Conservation (phyloP, 805 yeast species). For the Cyberlindnera samutprakarnensis region DNA sequence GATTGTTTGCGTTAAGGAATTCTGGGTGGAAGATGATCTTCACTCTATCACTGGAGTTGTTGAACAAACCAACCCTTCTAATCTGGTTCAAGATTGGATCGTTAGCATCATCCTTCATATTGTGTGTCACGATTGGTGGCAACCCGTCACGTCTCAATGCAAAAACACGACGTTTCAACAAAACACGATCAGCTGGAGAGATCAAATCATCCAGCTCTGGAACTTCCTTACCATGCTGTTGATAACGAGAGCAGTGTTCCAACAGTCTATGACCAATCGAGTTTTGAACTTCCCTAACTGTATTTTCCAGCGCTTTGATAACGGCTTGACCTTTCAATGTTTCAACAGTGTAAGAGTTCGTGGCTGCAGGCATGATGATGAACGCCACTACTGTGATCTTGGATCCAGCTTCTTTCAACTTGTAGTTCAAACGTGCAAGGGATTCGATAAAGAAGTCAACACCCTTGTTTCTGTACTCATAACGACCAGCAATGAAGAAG, state of each 20-base stretch:
- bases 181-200: conserved; percentile 80
- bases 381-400: conserved; percentile 94
- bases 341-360: conserved; percentile 91
- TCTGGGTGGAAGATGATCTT: conserved; percentile 97
- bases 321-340: conserved; percentile 96
- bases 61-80: conserved; percentile 85
- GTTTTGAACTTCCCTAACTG: conserved; percentile 82
- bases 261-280: conserved; percentile 81
- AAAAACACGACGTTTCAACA: conserved; percentile 84
- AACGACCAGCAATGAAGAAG: conserved; percentile 95
- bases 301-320: conserved; percentile 79
- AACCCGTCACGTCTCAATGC: conserved; percentile 84
- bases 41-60: conserved; percentile 83
- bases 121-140: conserved; percentile 96
- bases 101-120: conserved; percentile 85
- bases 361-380: conserved; percentile 95
- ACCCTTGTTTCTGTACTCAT: conserved; percentile 95
- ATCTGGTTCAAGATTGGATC: conserved; percentile 92
- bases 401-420: conserved; percentile 72
- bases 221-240: conserved; percentile 51
- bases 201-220: conserved; percentile 79
- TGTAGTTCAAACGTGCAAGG: conserved; percentile 84
- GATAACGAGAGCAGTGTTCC: conserved; percentile 79
- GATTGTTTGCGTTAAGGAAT: conserved; percentile 89
- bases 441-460: conserved; percentile 93